These are phyloP conservation scores for Xylariaceae sp. DNA, from an alignment of 2,329 filamentous ascomycete species.

Conservation along the genomic window DNA sequence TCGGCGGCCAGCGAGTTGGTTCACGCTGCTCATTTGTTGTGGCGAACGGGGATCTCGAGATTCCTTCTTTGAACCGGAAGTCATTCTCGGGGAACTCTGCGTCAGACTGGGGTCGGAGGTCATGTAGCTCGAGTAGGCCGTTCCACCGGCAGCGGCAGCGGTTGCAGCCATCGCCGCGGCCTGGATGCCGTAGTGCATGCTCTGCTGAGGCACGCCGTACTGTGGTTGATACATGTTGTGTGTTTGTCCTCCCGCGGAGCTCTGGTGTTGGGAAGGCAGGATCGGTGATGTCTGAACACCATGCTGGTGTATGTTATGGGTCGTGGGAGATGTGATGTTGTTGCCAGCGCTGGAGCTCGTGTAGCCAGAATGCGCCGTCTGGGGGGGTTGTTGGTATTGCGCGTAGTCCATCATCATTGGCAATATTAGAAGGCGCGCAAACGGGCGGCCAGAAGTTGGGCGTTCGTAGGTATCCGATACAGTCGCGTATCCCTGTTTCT, in stretches of 20 bases:
- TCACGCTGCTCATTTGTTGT: slow-evolving; percentile 59
- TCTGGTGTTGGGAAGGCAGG: slow-evolving; percentile 69
- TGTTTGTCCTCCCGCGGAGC: slow-evolving; percentile 55
- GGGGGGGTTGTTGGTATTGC: slow-evolving; percentile 64
- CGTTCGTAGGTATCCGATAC: slow-evolving; percentile 29
- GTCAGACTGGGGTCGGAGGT: slow-evolving; percentile 61
- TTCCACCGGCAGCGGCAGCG: slow-evolving; percentile 80
- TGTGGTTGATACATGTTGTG: slow-evolving; percentile 77
- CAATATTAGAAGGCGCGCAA: slow-evolving; percentile 23
- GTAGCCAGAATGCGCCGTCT: slow-evolving; percentile 61
- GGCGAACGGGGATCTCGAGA: slow-evolving; percentile 70
- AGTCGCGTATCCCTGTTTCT: slow-evolving; percentile 28
- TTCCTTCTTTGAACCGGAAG: slow-evolving; percentile 62
- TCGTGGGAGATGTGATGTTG: slow-evolving; percentile 69
- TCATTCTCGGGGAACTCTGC: slow-evolving; percentile 73
- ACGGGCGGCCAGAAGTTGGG: slow-evolving; percentile 19
- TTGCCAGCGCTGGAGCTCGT: slow-evolving; percentile 50
- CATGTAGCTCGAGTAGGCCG: slow-evolving; percentile 60
- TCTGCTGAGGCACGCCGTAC: slow-evolving; percentile 66
- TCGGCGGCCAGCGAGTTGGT: slow-evolving; percentile 57
- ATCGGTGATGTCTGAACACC: slow-evolving; percentile 73
- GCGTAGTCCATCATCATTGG: slow-evolving; percentile 66
- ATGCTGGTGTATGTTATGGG: slow-evolving; percentile 61
- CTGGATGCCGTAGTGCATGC: slow-evolving; percentile 81
- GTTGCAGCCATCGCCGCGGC: slow-evolving; percentile 90